Evolutionary conservation across 345 rosid genomes (phyloP), one percentile per base, ranked within the genome.

Genomic region (Eucalyptus microcorys): DNA sequence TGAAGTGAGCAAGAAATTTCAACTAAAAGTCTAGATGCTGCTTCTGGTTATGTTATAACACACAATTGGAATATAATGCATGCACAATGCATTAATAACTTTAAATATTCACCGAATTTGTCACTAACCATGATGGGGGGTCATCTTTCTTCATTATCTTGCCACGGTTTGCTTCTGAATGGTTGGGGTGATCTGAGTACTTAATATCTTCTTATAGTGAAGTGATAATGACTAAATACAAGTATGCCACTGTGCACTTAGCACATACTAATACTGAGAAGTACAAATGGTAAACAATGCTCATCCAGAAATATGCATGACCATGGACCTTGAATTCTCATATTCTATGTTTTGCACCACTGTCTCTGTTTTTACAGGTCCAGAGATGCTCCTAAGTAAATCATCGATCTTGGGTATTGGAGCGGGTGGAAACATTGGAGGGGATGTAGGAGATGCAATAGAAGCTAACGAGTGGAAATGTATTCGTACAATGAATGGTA

Each of bases 391-490:
- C 92, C 90, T 97, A 88, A 94, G 94, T 87, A 96, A 96, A 90
- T 93, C 96, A 64, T 96, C 99, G 83, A 87, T 85, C 90, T 91
- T 96, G 94, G 92, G 86, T 89, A 91, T 89, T 71, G 68, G 91
- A 85, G 76, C 87, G 27, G 96, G 93, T 89, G 93, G 95, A 45
- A 92, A 92, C 90, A 94, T 91, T 87, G 98, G 91, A 64, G 94
- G 96, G 90, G 96, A 97, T 83, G 89, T 37, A 37, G 99, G 98
- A 90, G 99, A 97, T 95, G 99, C 96, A 80, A 76, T 96, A 86
- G 99, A 97, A 89, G 96, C 96, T 87, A 94, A 96, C 89, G 90
- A 94, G 86, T 97, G 99, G 99, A 96, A 95, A 94, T 97, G 99
- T 92, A 95, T 97, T 76, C 95, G 97, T 85, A 96, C 97, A 21